These are phyloP conservation scores for Ulota crispa DNA, from an alignment of 225 moss, liverwort and hornwort species.

Conservation along the genomic window DNA sequence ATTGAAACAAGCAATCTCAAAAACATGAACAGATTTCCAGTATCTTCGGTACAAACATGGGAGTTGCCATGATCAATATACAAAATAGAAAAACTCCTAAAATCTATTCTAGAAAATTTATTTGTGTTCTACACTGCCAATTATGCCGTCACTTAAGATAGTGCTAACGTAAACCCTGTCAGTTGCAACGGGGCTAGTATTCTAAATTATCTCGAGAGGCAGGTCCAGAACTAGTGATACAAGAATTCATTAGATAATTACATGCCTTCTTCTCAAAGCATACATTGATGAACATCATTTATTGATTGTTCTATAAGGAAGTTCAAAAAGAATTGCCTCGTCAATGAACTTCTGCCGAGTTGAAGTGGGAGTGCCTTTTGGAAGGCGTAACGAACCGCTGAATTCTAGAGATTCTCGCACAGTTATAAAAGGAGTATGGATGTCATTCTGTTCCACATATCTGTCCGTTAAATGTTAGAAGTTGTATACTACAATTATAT, in stretches of 20 bases:
- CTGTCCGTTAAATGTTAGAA: slow-evolving; percentile 44
- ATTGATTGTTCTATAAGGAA: neutral
- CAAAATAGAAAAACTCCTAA: no score
- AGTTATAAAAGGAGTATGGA: slow-evolving; percentile 80
- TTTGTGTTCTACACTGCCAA: no score
- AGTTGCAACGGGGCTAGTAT: neutral
- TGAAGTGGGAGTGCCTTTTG: slow-evolving; percentile 30
- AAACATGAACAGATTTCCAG: neutral
- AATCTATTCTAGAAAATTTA: no score
- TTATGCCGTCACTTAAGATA: no score
- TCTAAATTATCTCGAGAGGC: neutral
- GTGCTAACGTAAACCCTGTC: no score
- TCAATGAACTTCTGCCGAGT: slow-evolving; percentile 52
- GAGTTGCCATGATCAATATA: neutral
- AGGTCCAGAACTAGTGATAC: neutral
- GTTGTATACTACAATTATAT: neutral
- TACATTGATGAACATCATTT: neutral
- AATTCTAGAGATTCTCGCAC: slow-evolving; percentile 80
- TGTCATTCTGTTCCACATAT: slow-evolving; percentile 98
- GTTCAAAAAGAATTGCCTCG: slow-evolving; percentile 44
- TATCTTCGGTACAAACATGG: neutral
- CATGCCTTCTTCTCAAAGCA: neutral
- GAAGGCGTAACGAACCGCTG: slow-evolving; percentile 67
- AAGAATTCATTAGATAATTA: neutral
- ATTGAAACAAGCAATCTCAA: neutral